Evolutionary conservation across 768 basidiomycete species (phyloP).

Genomic region (Termitomyces sp.): DNA sequence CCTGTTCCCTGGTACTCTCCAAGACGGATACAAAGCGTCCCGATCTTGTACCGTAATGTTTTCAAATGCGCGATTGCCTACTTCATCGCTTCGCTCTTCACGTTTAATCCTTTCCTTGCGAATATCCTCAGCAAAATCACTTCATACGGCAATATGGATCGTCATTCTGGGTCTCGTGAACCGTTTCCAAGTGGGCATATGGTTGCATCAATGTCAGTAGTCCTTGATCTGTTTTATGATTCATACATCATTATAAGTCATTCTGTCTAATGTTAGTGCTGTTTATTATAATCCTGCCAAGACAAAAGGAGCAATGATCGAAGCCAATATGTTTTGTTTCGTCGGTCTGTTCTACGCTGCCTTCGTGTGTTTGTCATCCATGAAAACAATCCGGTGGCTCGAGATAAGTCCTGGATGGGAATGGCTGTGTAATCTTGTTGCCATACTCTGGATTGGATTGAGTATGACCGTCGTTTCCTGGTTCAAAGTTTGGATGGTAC

Average conservation of each 20-base stretch:
- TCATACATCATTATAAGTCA: neutral
- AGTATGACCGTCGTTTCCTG: constrained; percentile 82
- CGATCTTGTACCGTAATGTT: constrained; percentile 61
- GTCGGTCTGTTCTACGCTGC: constrained; percentile 67
- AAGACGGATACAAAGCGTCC: constrained; percentile 30
- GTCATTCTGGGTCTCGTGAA: constrained; percentile 35
- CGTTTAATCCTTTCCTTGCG: constrained; percentile 76
- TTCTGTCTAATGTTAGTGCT: constrained; percentile 35
- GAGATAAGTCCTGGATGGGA: constrained; percentile 67
- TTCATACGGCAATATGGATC: constrained; percentile 26
- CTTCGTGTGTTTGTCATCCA: constrained; percentile 67
- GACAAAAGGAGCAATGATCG: constrained; percentile 88
- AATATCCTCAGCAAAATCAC: constrained; percentile 59
- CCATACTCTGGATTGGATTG: constrained; percentile 78
- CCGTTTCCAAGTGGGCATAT: constrained; percentile 84
- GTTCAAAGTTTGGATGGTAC: constrained; percentile 85
- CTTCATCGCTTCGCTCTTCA: constrained; percentile 87
- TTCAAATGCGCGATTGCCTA: constrained; percentile 93
- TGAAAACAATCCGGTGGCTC: constrained; percentile 77
- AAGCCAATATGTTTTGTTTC: constrained; percentile 80
- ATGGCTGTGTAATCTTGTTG: constrained; percentile 67
- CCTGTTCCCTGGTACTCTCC: constrained; percentile 14
- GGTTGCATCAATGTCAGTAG: constrained; percentile 86
- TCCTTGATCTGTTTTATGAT: neutral
- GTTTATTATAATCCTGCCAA: constrained; percentile 95